Conservation (phyloP, 208 protist species). For the Perkinsela sp. region DNA sequence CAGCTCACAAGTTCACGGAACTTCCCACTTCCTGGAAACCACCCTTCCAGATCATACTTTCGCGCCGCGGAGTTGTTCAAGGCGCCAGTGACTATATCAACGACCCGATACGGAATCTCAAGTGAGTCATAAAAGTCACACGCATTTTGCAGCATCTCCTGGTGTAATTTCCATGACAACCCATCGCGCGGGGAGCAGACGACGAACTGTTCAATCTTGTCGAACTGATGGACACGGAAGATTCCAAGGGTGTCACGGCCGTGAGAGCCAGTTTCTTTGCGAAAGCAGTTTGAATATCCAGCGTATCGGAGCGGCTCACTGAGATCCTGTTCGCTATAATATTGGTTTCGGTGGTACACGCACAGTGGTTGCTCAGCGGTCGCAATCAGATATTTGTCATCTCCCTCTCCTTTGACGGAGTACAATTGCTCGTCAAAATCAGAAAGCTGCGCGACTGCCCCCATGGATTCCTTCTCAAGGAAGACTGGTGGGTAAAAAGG, state of each 20-base stretch:
- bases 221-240: slow-evolving; percentile 85
- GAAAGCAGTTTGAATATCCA: slow-evolving; percentile 94
- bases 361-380: slow-evolving; percentile 97
- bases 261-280: slow-evolving; percentile 92
- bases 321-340: slow-evolving; percentile 50
- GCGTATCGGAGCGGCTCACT: slow-evolving; percentile 74
- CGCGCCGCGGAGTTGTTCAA: slow-evolving; percentile 97
- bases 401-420: slow-evolving; percentile 78
- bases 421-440: slow-evolving; percentile 99
- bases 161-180: slow-evolving; percentile 54
- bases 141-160: slow-evolving; percentile 64
- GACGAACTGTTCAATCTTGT: slow-evolving; percentile 84
- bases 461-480: slow-evolving; percentile 92
- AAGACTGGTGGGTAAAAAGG: slow-evolving; percentile 96
- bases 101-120: slow-evolving; percentile 67
- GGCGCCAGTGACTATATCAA: slow-evolving; percentile 74
- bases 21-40: slow-evolving; percentile 81
- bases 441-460: slow-evolving; percentile 78
- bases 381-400: slow-evolving; percentile 99
- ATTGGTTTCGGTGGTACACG: slow-evolving; percentile 79
- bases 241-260: slow-evolving; percentile 76
- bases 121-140: slow-evolving; percentile 76
- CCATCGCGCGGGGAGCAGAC: slow-evolving; percentile 62
- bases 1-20: slow-evolving; percentile 98
- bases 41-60: slow-evolving; percentile 98